Percentiles rank a stretch among this genome's conserved stretches.
phyloP scores from a whole-genome alignment of 768 basidiomycete genomes.

The Psilocybe tampanensis region DNA sequence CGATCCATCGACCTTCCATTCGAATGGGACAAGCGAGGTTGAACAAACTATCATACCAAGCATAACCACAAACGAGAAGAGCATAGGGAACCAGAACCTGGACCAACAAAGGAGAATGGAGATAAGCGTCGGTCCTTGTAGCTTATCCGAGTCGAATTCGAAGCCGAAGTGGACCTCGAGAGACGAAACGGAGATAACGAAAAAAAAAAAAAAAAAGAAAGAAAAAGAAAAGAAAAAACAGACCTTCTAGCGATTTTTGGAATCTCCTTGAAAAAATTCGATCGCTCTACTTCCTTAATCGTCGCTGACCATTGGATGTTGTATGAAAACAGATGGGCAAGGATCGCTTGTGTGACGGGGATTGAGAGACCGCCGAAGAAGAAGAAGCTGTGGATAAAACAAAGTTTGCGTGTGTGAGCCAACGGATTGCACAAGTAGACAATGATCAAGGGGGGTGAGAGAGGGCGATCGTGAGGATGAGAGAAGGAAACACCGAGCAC shows the following conservation, averaged over 20 bases:
- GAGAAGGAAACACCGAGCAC: too few species aligned
- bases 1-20: conserved; percentile 57
- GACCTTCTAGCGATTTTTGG: conserved; percentile 74
- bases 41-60: conserved; percentile 57
- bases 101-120: conserved; percentile 28
- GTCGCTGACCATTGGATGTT: conserved; percentile 62
- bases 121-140: conserved; percentile 14
- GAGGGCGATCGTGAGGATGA: too few species aligned
- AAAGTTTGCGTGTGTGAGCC: too few species aligned
- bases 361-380: conserved; percentile 78
- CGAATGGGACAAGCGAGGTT: conserved; percentile 48
- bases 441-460: too few species aligned
- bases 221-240: conserved; percentile 38
- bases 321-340: conserved; percentile 64
- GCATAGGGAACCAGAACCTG: conserved; percentile 60
- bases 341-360: conserved; percentile 67
- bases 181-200: too few species aligned
- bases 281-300: conserved; percentile 80
- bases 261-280: conserved; percentile 90
- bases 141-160: too few species aligned
- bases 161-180: too few species aligned
- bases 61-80: conserved; percentile 57
- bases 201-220: neutral
- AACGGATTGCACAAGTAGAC: too few species aligned
- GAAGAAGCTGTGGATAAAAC: conserved; percentile 57